phyloP scores from a whole-genome alignment of 1,284 basidiomycete species.

The Rhodotorula sp. region DNA sequence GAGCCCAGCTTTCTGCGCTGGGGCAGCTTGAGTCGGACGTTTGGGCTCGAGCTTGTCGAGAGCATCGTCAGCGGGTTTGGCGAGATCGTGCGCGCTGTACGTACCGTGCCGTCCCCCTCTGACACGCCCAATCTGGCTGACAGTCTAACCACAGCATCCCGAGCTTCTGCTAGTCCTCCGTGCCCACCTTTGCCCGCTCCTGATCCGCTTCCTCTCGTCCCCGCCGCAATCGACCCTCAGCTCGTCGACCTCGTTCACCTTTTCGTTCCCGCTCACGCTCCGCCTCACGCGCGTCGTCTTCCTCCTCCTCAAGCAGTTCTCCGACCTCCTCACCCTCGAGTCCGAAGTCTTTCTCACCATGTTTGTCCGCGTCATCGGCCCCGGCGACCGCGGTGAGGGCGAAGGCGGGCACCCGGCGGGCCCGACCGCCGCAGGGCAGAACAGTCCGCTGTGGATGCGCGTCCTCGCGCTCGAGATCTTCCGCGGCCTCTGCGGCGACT shows the following conservation, averaged over 20 bases:
- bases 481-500: constrained; percentile 81
- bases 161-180: constrained; percentile 81
- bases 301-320: constrained; percentile 88
- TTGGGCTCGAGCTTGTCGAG: constrained; percentile 92
- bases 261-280: constrained; percentile 78
- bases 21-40: constrained; percentile 84
- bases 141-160: constrained; percentile 59
- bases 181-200: constrained; percentile 84
- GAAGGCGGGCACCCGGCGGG: constrained; percentile 44
- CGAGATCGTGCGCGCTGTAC: constrained; percentile 75
- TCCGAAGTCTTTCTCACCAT: constrained; percentile 80
- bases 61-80: constrained; percentile 95
- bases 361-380: constrained; percentile 71
- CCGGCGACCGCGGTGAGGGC: constrained; percentile 60
- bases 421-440: constrained; percentile 16
- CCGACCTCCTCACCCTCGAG: constrained; percentile 72
- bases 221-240: constrained; percentile 66
- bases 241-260: constrained; percentile 63
- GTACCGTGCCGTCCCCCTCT: constrained; percentile 23
- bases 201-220: constrained; percentile 66
- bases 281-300: constrained; percentile 91
- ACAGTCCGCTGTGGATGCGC: constrained; percentile 73
- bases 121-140: background rate
- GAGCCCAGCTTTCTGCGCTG: constrained; percentile 84
- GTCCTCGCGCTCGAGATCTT: constrained; percentile 89